Percentiles rank a stretch among this genome's conserved stretches.
phyloP scores from a whole-genome alignment of 169 alveolate genomes.

The Condylostoma magnum region DNA sequence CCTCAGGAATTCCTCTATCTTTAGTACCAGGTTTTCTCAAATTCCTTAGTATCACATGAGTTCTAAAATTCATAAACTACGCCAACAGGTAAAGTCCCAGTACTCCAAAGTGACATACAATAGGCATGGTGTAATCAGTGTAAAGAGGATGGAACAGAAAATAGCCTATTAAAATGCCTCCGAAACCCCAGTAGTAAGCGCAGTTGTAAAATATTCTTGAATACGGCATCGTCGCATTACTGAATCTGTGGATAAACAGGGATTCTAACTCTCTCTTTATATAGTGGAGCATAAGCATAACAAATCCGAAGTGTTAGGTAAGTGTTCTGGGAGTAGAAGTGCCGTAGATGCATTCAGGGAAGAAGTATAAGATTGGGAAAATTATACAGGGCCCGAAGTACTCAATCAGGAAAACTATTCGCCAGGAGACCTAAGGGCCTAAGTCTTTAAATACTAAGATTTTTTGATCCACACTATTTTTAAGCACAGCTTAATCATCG shows the following conservation, averaged over 20 bases:
- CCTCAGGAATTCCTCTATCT: constrained; percentile 92
- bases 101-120: constrained; percentile 38
- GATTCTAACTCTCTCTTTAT: constrained; percentile 97
- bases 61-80: constrained; percentile 91
- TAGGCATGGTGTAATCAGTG: constrained; percentile 55
- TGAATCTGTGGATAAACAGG: constrained; percentile 94
- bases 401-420: constrained; percentile 94
- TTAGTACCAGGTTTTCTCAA: constrained; percentile 92
- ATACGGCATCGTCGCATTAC: constrained; percentile 97
- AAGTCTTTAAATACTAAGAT: constrained; percentile 62
- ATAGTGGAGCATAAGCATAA: constrained; percentile 91
- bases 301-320: constrained; percentile 71
- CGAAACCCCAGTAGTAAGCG: constrained; percentile 95
- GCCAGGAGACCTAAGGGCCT: constrained; percentile 97
- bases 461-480: constrained; percentile 11
- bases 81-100: constrained; percentile 67
- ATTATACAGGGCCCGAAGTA: constrained; percentile 97
- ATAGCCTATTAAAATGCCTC: constrained; percentile 90
- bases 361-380: constrained; percentile 87
- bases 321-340: constrained; percentile 48
- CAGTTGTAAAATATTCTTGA: constrained; percentile 92
- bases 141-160: constrained; percentile 94
- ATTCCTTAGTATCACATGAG: constrained; percentile 92
- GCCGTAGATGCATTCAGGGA: constrained; percentile 76
- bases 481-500: not conserved